Conservation (phyloP, 352 stramenopile genomes). For the Phytophthora ramorum region DNA sequence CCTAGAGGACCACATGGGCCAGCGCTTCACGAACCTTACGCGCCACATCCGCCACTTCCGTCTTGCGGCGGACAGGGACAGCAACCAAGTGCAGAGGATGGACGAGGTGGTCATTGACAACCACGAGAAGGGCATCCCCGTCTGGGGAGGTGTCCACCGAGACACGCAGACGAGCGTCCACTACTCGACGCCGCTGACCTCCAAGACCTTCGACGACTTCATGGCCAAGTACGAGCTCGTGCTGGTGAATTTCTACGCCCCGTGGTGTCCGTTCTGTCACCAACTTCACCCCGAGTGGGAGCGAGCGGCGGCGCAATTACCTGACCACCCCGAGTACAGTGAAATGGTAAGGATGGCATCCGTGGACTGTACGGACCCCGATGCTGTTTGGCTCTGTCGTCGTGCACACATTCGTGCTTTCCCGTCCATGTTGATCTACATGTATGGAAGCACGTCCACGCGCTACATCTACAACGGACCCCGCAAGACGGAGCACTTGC, state of each 20-base stretch:
- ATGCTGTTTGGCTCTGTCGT: constrained; percentile 68
- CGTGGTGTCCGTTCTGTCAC: constrained; percentile 83
- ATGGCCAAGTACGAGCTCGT: constrained; percentile 88
- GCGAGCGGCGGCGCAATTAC: constrained; percentile 67
- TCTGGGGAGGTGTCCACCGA: constrained; percentile 69
- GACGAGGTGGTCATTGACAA: constrained; percentile 81
- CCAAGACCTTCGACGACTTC: constrained; percentile 76
- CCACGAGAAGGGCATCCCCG: constrained; percentile 61
- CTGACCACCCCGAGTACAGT: constrained; percentile 81
- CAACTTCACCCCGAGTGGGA: constrained; percentile 84
- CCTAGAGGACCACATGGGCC: constrained; percentile 84
- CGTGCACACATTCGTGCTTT: constrained; percentile 79
- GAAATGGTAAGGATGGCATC: constrained; percentile 82
- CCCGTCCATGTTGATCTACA: constrained; percentile 90
- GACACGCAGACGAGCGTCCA: constrained; percentile 59
- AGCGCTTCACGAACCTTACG: constrained; percentile 78
- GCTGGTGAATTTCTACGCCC: constrained; percentile 87
- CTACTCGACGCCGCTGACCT: constrained; percentile 77
- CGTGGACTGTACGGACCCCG: constrained; percentile 80
- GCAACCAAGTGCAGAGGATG: constrained; percentile 46
- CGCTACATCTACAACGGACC: constrained; percentile 87
- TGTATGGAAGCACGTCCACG: constrained; percentile 81
- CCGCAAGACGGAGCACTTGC: constrained; percentile 70
- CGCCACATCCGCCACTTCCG: constrained; percentile 83
- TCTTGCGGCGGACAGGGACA: constrained; percentile 43